phyloP scores from a whole-genome alignment of 768 basidiomycete genomes.

The Cyathus striatus region DNA sequence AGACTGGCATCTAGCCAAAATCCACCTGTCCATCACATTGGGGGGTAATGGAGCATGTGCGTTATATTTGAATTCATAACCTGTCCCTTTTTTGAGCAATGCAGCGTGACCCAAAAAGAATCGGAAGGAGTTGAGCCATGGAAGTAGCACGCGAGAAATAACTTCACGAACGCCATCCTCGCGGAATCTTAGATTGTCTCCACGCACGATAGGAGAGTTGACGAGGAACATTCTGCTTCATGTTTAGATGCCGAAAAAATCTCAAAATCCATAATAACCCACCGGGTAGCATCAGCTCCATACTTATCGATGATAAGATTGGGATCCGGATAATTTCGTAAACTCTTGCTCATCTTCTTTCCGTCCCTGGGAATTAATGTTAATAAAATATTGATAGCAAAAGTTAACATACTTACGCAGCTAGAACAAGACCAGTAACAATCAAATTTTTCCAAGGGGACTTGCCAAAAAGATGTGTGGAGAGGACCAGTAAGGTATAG shows the following conservation, averaged over 20 bases:
- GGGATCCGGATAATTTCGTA: slow-evolving; percentile 96
- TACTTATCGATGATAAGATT: slow-evolving; percentile 84
- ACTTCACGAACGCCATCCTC: slow-evolving; percentile 98
- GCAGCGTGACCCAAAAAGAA: slow-evolving; percentile 97
- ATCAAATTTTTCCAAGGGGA: slow-evolving; percentile 99
- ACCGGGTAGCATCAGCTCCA: slow-evolving; percentile 95
- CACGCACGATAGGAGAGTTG: slow-evolving; percentile 97
- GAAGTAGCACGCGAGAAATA: slow-evolving; percentile 90
- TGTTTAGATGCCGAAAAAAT: not conserved
- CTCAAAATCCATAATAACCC: slow-evolving; percentile 8
- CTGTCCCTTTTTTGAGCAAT: slow-evolving; percentile 76
- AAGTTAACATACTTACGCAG: slow-evolving; percentile 56
- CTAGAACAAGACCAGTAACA: slow-evolving; percentile 92
- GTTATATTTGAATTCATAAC: slow-evolving; percentile 80
- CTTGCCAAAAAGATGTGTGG: slow-evolving; percentile 89
- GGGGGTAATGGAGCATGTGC: slow-evolving; percentile 75
- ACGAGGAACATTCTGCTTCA: slow-evolving; percentile 87
- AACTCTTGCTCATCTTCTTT: slow-evolving; percentile 99
- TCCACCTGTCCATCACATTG: slow-evolving; percentile 99
- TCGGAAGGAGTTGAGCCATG: slow-evolving; percentile 98
- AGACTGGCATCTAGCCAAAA: slow-evolving; percentile 96
- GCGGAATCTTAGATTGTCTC: slow-evolving; percentile 95
- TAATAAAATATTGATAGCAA: slow-evolving; percentile 3
- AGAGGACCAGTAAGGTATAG: slow-evolving; percentile 93
- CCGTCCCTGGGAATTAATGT: slow-evolving; percentile 64